Base-by-base conservation (phyloP, 1,284 basidiomycete genomes). In the Exsudoporus floridanus region DNA sequence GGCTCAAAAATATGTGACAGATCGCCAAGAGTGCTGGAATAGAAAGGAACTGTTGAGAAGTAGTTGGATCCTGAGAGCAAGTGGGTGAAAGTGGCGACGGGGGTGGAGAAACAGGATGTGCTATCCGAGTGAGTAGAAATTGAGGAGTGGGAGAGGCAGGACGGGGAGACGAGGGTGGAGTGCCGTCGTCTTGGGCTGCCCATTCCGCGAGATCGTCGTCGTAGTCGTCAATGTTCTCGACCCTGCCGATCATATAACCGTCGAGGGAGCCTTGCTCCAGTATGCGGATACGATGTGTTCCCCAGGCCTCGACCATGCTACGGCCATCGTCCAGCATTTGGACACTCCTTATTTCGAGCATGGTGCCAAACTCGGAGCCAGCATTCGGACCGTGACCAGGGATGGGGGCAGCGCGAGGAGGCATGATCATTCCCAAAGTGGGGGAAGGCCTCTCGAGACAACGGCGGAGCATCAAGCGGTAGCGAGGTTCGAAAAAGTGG, bases 401-500 rank as follows among this genome's bases (percentile, higher is more conserved):
- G 6, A 72, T 58, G 4, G 69, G 66, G 1, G 68, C 58, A 2
- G 71, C 68, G 30, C 70, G 64, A 37, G 70, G 59, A 34, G 85
- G 84, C 74, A 96, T 83, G 62, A 97, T 83, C 91, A 98, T 97
- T 19, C 95, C 95, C 69, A 98, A 97, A 21, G 78, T 75, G 13
- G 90, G 91, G 25, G 74, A 76, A 5, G 83, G 77, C 13, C 80
- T 83, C 60, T 92, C 87, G 48, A 98, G 84, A 67, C 90, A 94
- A 5, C 94, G 85, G 21, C 94, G 86, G 50, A 98, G 86, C 94
- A 98, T 96, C 35, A 98, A 80, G 12, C 94, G 86, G 70, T 98
- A 78, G 74, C 89, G 79, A 0, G 95, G 94, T 70, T 98, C 95
- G 66, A 92, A 97, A 63, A 98, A 87, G 71, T 97, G 94, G 33